phyloP scores from a whole-genome alignment of 2,329 filamentous ascomycete species.

The Clonostachys solani region DNA sequence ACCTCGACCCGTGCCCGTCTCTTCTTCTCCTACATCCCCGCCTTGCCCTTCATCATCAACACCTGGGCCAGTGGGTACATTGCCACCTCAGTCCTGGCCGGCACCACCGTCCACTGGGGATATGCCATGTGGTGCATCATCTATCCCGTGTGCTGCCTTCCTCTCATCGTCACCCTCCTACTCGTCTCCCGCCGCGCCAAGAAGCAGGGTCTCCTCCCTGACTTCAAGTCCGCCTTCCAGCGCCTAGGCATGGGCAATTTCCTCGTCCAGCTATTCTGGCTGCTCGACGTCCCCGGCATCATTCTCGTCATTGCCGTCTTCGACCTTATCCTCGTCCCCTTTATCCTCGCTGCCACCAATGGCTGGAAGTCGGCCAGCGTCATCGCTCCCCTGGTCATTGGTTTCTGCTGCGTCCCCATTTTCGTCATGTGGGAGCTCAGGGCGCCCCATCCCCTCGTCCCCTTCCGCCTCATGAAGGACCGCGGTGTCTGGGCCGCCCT shows the following conservation, averaged over 20 bases:
- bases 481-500: constrained; percentile 61
- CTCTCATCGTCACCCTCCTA: constrained; percentile 47
- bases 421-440: constrained; percentile 45
- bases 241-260: constrained; percentile 23
- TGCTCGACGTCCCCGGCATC: constrained; percentile 38
- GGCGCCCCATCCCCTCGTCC: constrained; percentile 50
- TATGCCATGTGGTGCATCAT: constrained; percentile 63
- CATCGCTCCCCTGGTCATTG: constrained; percentile 38
- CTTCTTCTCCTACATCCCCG: constrained; percentile 61
- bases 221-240: constrained; percentile 24
- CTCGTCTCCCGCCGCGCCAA: constrained; percentile 48
- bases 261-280: constrained; percentile 37
- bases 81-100: constrained; percentile 37
- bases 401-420: constrained; percentile 40
- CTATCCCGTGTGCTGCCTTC: constrained; percentile 52
- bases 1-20: constrained; percentile 59
- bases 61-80: constrained; percentile 61
- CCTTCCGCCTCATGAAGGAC: constrained; percentile 57
- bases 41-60: constrained; percentile 57
- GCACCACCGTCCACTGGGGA: constrained; percentile 56
- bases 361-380: constrained; percentile 31
- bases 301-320: constrained; percentile 40
- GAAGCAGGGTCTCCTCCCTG: constrained; percentile 38
- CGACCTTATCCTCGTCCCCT: constrained; percentile 36
- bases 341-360: constrained; percentile 36